A percentile compares a stretch with the other conserved stretches of the same genome.
Evolutionary conservation across 2,329 filamentous ascomycete genomes (phyloP).

Genomic region (Beauveria caledonica): DNA sequence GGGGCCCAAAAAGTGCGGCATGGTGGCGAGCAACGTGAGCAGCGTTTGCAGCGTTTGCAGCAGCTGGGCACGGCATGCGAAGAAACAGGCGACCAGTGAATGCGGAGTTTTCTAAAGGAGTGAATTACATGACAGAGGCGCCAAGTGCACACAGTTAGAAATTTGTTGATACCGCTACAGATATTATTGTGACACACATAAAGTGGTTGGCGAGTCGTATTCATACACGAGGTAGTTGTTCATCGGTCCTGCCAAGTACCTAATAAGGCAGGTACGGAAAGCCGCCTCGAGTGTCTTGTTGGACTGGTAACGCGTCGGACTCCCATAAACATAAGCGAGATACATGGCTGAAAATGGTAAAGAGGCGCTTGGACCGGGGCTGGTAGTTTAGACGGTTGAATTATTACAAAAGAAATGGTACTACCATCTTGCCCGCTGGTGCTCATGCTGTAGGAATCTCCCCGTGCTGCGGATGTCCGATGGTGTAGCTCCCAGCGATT

Average conservation of each 20-base stretch:
- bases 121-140: neutral
- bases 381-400: neutral
- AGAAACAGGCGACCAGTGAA: neutral
- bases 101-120: neutral
- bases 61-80: neutral
- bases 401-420: neutral
- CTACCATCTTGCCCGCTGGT: constrained; percentile 6
- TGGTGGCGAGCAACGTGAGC: constrained; percentile 9
- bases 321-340: neutral
- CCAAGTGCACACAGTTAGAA: neutral
- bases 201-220: neutral
- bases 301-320: neutral
- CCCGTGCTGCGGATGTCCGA: neutral
- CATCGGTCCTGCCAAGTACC: neutral
- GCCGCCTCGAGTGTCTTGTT: neutral
- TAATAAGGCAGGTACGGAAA: neutral
- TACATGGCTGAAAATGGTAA: neutral
- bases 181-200: neutral
- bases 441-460: neutral
- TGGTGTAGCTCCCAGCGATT: constrained; percentile 13
- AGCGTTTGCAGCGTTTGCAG: neutral
- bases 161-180: neutral
- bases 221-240: neutral
- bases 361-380: no score
- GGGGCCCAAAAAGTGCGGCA: constrained; percentile 13